These are phyloP conservation scores for Agaricales sp. DNA, from an alignment of 1,284 basidiomycete genomes.

Conservation along the genomic window DNA sequence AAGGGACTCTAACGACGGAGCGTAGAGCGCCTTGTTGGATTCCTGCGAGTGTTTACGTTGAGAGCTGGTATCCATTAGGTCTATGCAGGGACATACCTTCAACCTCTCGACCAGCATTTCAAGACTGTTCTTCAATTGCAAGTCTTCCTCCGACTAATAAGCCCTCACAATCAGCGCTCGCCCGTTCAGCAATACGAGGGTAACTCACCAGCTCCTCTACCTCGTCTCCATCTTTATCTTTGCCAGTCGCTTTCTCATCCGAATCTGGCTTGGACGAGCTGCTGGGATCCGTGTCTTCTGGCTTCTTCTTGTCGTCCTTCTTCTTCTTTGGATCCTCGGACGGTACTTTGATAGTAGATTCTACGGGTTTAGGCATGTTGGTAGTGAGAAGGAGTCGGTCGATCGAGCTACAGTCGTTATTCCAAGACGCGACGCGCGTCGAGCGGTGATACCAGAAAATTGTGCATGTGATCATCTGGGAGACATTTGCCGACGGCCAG, in stretches of 20 bases:
- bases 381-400: neutral
- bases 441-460: no score
- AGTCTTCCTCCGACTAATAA: conserved; percentile 85
- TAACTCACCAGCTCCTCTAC: conserved; percentile 75
- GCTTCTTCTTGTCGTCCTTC: conserved; percentile 30
- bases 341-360: conserved; percentile 47
- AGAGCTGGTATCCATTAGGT: no score
- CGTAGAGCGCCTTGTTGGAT: conserved; percentile 75
- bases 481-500: no score
- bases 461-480: no score
- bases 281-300: conserved; percentile 24
- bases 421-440: neutral
- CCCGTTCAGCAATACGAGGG: conserved; percentile 5
- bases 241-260: conserved; percentile 25
- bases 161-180: conserved; percentile 10
- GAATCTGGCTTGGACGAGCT: conserved; percentile 35
- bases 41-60: conserved; percentile 56
- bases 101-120: conserved; percentile 97
- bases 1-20: conserved; percentile 89
- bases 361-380: conserved; percentile 45
- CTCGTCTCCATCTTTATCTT: conserved; percentile 56
- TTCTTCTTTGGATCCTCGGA: conserved; percentile 71
- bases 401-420: neutral
- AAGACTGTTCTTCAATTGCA: conserved; percentile 89
- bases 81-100: conserved; percentile 71